Conservation (phyloP, 805 yeast genomes). For the Debaryomyces hansenii region DNA sequence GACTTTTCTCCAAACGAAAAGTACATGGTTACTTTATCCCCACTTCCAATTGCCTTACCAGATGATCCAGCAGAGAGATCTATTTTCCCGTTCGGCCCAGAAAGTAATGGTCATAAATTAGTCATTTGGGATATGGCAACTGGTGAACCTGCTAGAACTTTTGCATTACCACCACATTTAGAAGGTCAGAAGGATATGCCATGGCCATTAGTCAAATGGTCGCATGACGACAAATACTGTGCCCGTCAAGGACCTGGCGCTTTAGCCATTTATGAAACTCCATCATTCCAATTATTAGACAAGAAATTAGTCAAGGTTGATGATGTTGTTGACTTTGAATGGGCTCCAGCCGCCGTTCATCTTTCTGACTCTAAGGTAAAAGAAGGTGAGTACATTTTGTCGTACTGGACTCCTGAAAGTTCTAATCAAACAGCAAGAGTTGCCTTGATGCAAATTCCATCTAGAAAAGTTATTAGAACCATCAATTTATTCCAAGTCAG, state of each 20-base stretch:
- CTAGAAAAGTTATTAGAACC: slow-evolving; percentile 81
- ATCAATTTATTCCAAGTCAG: slow-evolving; percentile 93
- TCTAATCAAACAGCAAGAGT: slow-evolving; percentile 94
- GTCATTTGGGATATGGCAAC: slow-evolving; percentile 90
- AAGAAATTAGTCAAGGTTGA: slow-evolving; percentile 81
- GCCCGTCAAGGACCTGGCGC: slow-evolving; percentile 95
- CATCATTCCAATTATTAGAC: slow-evolving; percentile 77
- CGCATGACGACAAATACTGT: slow-evolving; percentile 86
- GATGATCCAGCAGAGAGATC: slow-evolving; percentile 60
- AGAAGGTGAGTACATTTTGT: slow-evolving; percentile 64
- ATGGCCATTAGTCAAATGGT: slow-evolving; percentile 98
- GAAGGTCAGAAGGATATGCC: slow-evolving; percentile 69
- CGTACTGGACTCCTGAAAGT: slow-evolving; percentile 97
- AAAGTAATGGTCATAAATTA: slow-evolving; percentile 88
- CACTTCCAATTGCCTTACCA: slow-evolving; percentile 74
- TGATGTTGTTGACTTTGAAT: slow-evolving; percentile 87
- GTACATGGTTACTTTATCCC: slow-evolving; percentile 86
- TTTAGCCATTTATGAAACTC: slow-evolving; percentile 83
- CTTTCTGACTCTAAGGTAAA: slow-evolving; percentile 56
- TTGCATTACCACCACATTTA: slow-evolving; percentile 80
- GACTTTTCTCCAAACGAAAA: slow-evolving; percentile 93
- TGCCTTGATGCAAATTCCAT: slow-evolving; percentile 82
- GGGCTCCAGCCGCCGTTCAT: slow-evolving; percentile 86
- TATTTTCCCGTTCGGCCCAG: slow-evolving; percentile 78
- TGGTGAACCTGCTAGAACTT: slow-evolving; percentile 82